Evolutionary conservation across 106 monocot genomes (phyloP).

Genomic region (Allium sativum): DNA sequence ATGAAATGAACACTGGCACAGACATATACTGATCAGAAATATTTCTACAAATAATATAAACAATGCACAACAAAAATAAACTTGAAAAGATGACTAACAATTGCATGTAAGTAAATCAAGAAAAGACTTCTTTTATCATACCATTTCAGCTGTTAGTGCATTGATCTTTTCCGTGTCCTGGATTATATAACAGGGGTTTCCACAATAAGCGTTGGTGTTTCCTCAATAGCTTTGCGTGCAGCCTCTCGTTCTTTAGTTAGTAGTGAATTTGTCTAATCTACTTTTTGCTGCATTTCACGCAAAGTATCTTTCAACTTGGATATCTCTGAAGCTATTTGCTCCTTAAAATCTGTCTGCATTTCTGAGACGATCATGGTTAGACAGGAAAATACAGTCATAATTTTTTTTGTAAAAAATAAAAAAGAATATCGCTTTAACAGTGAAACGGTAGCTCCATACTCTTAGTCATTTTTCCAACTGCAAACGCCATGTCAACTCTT

Average conservation of each 20-base stretch:
- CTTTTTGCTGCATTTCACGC: slow-evolving; percentile 60
- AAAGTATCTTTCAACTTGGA: slow-evolving; percentile 60
- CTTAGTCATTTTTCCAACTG: slow-evolving; percentile 68
- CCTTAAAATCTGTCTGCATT: slow-evolving; percentile 67
- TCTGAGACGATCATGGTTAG: slow-evolving; percentile 2
- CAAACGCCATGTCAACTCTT: slow-evolving; percentile 76
- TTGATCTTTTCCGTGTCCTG: slow-evolving; percentile 77
- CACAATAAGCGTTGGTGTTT: slow-evolving; percentile 72
- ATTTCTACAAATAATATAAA: neutral
- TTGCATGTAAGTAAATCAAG: neutral
- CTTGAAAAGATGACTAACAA: no score
- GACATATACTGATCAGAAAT: neutral
- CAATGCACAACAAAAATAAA: no score
- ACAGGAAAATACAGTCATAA: neutral
- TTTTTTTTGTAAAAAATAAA: neutral
- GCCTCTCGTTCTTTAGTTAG: slow-evolving; percentile 70
- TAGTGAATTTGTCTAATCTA: slow-evolving; percentile 49
- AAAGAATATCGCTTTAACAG: neutral
- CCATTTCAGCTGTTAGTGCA: slow-evolving; percentile 75
- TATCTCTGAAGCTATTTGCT: slow-evolving; percentile 66
- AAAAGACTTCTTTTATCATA: slow-evolving; percentile 9
- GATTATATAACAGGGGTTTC: slow-evolving; percentile 75
- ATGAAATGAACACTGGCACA: neutral
- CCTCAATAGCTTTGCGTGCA: slow-evolving; percentile 67
- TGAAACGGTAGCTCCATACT: slow-evolving; percentile 22